Evolutionary conservation across 495 filamentous ascomycete species (phyloP), one percentile per base, ranked within the genome.

Genomic region (Xylaria cubensis): DNA sequence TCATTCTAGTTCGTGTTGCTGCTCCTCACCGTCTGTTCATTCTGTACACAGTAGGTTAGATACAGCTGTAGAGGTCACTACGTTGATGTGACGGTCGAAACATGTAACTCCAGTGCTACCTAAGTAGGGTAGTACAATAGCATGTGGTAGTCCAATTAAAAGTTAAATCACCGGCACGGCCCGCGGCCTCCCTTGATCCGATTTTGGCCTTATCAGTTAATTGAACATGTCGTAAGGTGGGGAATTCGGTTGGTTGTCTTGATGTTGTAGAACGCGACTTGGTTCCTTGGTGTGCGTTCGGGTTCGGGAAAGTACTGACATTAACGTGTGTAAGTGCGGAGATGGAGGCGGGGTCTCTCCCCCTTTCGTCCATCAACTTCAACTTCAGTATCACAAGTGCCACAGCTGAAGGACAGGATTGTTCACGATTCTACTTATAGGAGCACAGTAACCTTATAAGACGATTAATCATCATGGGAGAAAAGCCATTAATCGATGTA

Each of bases 401-500:
- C 56, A 15, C 17, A 8, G 13, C 34, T 8, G 36, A 7, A n/a
- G 3, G 34, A 61, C 12, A 13, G 17, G 17, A 32, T 13, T 17
- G 17, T 17, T 29, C 24, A 29, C 24, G 17, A 17, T 17, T 56
- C 2, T 4, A 12, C 26, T 56, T 17, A 29, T 12, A 56, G 53
- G 3, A 12, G 39, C 4, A 8, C n/a, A 32, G 26, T 69, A 34
- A n/a, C n/a, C 19, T 29, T 5, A 26, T 24, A 50, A 15, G 26
- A n/a, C 15, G 13, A 13, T 29, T 42, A 39, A 13, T 39, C 53
- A 39, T n/a, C 53, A 66, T 67, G 51, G 70, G 46, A 10, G 39
- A 24, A 15, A 59, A 58, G 26, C 70, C 70, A 19, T 36, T 51
- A n/a, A 67, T 72, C n/a, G 63, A 72, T 59, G 70, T 72, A 67